Percentiles rank a stretch among this genome's conserved stretches.
These are phyloP conservation scores for Phoma sp. DNA, from an alignment of 2,329 filamentous ascomycete genomes.

Conservation along the genomic window DNA sequence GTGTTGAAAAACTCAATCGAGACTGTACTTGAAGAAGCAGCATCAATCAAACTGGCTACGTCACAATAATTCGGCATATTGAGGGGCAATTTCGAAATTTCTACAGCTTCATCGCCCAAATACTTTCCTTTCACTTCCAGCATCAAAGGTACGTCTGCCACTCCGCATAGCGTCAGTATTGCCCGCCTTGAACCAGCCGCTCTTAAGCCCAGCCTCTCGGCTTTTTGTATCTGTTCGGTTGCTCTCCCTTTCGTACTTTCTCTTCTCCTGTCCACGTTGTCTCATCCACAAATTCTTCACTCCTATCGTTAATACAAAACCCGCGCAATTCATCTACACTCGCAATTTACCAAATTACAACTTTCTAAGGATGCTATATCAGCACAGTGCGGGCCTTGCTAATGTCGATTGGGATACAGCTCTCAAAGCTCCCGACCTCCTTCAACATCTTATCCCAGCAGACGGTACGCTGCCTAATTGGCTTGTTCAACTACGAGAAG, in stretches of 20 bases:
- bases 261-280: neutral
- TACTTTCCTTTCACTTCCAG: constrained; percentile 17
- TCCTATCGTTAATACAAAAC: neutral
- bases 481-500: constrained; percentile 12
- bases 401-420: constrained; percentile 18
- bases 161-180: neutral
- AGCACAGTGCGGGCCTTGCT: neutral
- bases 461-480: constrained; percentile 11
- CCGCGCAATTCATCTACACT: neutral
- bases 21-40: neutral
- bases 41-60: too few relatives aligned
- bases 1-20: neutral
- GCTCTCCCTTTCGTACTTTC: neutral
- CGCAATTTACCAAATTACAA: neutral
- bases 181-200: constrained; percentile 13
- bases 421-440: constrained; percentile 2
- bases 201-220: neutral
- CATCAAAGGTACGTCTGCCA: constrained; percentile 23
- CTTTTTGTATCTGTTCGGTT: neutral
- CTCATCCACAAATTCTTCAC: neutral
- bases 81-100: constrained; percentile 7
- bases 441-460: constrained; percentile 7
- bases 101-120: neutral
- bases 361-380: neutral
- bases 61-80: neutral